Conservation (phyloP, 1,284 basidiomycete genomes). For the Naganishia albida region DNA sequence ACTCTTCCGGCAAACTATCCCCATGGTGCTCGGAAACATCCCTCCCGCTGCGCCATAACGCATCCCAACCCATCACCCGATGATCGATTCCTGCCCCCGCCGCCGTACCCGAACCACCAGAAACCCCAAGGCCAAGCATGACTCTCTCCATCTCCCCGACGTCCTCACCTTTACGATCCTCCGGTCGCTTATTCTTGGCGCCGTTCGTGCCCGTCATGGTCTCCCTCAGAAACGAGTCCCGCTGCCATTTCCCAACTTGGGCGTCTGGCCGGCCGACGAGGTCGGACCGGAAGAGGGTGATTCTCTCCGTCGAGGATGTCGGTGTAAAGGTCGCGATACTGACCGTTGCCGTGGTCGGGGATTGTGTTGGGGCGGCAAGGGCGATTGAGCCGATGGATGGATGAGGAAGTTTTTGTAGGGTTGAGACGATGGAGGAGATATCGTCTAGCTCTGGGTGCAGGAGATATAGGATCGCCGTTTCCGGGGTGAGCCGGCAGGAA, state of each 20-base stretch:
- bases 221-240: slow-evolving; percentile 23
- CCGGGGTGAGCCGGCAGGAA: background rate
- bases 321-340: slow-evolving; percentile 43
- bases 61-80: slow-evolving; percentile 26
- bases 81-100: slow-evolving; percentile 18
- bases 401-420: slow-evolving; percentile 11
- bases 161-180: slow-evolving; percentile 42
- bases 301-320: slow-evolving; percentile 3
- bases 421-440: slow-evolving; percentile 13
- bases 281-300: slow-evolving; percentile 36
- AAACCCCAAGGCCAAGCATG: slow-evolving; percentile 24
- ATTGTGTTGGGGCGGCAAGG: background rate
- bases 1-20: slow-evolving; percentile 8
- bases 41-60: slow-evolving; percentile 24
- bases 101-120: slow-evolving; percentile 8
- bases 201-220: slow-evolving; percentile 20
- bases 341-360: slow-evolving; percentile 35
- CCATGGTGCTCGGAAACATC: slow-evolving; percentile 8
- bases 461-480: slow-evolving; percentile 23
- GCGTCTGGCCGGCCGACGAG: slow-evolving; percentile 42
- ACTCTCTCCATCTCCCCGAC: slow-evolving; percentile 42
- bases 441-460: slow-evolving; percentile 31
- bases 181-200: slow-evolving; percentile 33
- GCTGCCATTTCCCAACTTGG: slow-evolving; percentile 48
- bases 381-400: slow-evolving; percentile 18